Evolutionary conservation across 139 green algal genomes (phyloP).

Genomic region (Micractinium conductrix): DNA sequence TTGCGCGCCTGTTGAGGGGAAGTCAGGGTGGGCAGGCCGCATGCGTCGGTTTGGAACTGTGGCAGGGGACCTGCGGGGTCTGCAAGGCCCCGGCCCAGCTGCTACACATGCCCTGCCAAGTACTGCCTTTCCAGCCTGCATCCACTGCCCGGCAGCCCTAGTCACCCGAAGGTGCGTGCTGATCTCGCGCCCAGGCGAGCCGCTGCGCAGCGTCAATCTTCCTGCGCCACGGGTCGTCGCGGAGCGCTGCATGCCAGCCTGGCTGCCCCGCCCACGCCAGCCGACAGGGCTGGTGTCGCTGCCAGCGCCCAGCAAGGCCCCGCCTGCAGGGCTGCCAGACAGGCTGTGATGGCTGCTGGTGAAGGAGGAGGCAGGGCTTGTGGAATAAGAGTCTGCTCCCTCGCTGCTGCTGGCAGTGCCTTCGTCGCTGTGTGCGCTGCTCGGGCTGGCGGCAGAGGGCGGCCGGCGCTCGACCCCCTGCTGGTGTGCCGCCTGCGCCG

Average conservation of each 20-base stretch:
- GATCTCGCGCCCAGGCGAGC: slow-evolving; percentile 5
- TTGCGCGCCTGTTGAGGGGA: slow-evolving; percentile 2
- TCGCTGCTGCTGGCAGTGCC: neutral
- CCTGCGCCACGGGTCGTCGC: neutral
- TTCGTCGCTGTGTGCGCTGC: neutral
- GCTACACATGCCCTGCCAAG: neutral
- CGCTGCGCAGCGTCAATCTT: neutral
- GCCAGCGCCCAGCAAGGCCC: neutral
- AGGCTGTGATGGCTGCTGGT: slow-evolving; percentile 5
- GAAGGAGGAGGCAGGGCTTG: slow-evolving; percentile 21
- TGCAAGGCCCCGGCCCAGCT: neutral
- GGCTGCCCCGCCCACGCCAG: neutral
- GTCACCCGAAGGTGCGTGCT: slow-evolving; percentile 29
- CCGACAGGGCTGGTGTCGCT: neutral
- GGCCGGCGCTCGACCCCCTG: neutral
- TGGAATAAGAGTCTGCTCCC: neutral
- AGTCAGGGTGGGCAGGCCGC: neutral
- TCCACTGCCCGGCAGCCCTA: neutral
- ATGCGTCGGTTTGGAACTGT: neutral
- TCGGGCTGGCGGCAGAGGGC: neutral
- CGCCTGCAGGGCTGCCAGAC: neutral
- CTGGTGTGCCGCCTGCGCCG: neutral
- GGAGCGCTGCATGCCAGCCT: neutral
- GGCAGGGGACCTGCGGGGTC: neutral
- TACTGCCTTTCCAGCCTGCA: neutral